A percentile compares a stretch with the other conserved stretches of the same genome.
These are phyloP conservation scores for Ophiostoma montium DNA, from an alignment of 2,329 filamentous ascomycete species.

Conservation along the genomic window DNA sequence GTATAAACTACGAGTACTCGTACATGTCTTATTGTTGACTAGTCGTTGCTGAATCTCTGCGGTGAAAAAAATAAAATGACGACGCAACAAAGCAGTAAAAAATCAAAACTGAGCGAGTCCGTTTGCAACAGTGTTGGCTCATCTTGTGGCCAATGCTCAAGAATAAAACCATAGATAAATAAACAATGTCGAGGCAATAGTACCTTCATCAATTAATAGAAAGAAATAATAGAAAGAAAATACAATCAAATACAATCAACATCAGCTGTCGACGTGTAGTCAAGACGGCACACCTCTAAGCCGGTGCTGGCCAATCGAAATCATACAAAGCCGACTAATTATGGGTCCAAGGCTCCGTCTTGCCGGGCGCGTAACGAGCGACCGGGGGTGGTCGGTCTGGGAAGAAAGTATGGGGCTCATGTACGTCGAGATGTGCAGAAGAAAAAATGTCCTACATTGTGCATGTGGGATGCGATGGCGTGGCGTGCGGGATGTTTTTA, in stretches of 20 bases:
- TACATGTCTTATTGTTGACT: no score
- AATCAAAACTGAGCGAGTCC: no score
- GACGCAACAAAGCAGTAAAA: no score
- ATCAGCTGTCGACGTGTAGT: not conserved
- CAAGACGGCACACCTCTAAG: not conserved
- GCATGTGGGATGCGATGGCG: not conserved
- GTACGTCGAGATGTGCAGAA: not conserved
- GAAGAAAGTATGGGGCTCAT: not conserved
- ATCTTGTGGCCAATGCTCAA: no score
- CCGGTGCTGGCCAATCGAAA: not conserved
- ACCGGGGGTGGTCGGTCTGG: conserved; percentile 4
- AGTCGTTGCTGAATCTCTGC: no score
- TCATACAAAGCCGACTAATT: not conserved
- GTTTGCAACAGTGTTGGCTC: no score
- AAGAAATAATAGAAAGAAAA: no score
- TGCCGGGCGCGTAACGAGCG: conserved; percentile 11
- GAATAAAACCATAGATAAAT: no score
- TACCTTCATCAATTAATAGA: no score
- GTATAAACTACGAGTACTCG: no score
- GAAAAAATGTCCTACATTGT: not conserved
- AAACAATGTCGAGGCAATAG: no score
- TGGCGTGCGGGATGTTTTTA: not conserved
- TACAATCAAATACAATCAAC: not conserved
- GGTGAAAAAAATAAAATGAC: no score
- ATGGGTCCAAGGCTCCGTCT: conserved; percentile 6